Evolutionary conservation across 2,329 filamentous ascomycete genomes (phyloP).

Genomic region (Microdochium nivale): DNA sequence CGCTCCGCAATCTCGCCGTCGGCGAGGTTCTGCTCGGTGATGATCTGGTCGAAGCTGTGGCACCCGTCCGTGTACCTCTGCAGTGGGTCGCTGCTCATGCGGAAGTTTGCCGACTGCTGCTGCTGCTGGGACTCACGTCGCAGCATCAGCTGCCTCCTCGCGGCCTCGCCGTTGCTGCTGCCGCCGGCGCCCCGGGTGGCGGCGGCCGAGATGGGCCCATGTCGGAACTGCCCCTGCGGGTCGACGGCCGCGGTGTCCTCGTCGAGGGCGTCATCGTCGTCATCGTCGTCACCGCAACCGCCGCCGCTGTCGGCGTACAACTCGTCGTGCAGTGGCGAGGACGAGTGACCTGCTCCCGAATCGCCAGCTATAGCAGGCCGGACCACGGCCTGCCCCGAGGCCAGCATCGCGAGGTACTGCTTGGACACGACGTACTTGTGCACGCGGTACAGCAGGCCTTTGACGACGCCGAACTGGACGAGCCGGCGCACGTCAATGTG

Average conservation of each 20-base stretch:
- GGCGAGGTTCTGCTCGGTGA: constrained; percentile 63
- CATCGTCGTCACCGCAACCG: background rate
- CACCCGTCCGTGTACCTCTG: constrained; percentile 64
- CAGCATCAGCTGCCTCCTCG: constrained; percentile 17
- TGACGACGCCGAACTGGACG: constrained; percentile 93
- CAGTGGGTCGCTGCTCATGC: constrained; percentile 22
- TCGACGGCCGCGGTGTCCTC: background rate
- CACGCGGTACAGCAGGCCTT: constrained; percentile 85
- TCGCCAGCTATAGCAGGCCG: constrained; percentile 19
- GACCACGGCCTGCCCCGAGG: constrained; percentile 45
- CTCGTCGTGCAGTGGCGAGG: constrained; percentile 2
- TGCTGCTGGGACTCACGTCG: too few species aligned
- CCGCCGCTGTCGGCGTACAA: constrained; percentile 1
- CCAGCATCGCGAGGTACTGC: constrained; percentile 48
- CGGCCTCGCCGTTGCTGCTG: constrained; percentile 1
- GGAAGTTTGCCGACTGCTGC: background rate
- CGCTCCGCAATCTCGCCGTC: constrained; percentile 63
- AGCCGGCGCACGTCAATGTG: constrained; percentile 84
- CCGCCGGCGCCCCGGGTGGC: background rate
- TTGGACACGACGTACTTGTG: constrained; percentile 80
- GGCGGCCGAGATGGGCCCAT: background rate
- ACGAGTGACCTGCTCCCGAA: constrained; percentile 14
- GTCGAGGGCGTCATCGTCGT: constrained; percentile 1
- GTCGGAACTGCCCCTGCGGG: constrained; percentile 1
- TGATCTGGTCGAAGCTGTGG: constrained; percentile 75